Evolutionary conservation across 2,329 filamentous ascomycete genomes (phyloP), one percentile per base, ranked within the genome.

Genomic region (Proliferodiscus dingleyae): DNA sequence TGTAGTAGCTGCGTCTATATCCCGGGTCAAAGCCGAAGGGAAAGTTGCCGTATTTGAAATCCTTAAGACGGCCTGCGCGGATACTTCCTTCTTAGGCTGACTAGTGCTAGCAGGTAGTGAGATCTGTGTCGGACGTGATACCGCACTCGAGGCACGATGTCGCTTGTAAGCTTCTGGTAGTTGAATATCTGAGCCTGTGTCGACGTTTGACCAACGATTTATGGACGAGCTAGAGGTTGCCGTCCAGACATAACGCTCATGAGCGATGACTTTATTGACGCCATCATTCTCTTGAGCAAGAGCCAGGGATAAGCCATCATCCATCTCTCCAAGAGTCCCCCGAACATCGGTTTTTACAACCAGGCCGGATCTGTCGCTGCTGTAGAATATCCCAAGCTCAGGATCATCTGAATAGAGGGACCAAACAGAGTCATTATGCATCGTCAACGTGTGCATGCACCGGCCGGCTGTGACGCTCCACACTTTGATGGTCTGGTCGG

Each of bases 361-460:
- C 50, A 96, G 69, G 2, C 93, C 93, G 1, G 89, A 90, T 41
- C 91, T 83, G 67, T 98, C 93, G 57, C 85, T 87, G 45, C 91
- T 97, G 70, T 97, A 97, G 66, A 98, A 97, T 23, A 95, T 79
- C 8, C 85, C 84, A 3, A 98, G 76, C 47, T 85, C 78, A 1
- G 90, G 89, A 58, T 95, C 81, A 43, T 91, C 83, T 0, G 93
- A 96, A 66, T 86, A 95, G 18, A 98, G 74, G 1, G 89, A 94
- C 93, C 93, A 98, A 18, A 98, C 88, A 63, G 90, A 96, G 62
- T 95, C 89, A 62, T 95, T 95, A 69, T 98, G 93, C 93, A 98
- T 98, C 44, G 90, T 96, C 58, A 98, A 78, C 0, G 93, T 98
- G 67, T 96, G 89, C 85, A 97, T 91, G 73, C 93, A 98, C 57